Evolutionary conservation across 208 protist genomes (phyloP).

Genomic region (Trypanosoma rangeli): DNA sequence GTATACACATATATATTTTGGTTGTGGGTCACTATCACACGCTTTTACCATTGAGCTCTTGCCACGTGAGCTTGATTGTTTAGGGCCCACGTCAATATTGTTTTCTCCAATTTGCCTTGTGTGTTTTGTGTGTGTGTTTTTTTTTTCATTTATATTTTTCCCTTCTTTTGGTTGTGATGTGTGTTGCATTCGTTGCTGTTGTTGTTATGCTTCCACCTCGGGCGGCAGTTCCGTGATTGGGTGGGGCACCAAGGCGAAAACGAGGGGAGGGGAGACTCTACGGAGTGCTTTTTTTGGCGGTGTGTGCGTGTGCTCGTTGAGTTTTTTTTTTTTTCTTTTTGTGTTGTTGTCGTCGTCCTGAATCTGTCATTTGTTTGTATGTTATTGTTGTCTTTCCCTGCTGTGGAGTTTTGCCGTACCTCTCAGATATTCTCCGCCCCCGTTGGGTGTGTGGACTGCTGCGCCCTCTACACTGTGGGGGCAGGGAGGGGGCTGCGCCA

Average conservation of each 20-base stretch:
- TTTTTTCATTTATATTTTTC: conserved; percentile 16
- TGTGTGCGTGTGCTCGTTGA: too few relatives aligned
- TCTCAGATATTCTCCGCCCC: not conserved
- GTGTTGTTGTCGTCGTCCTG: conserved; percentile 5
- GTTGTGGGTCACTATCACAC: too few relatives aligned
- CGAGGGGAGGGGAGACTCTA: not conserved
- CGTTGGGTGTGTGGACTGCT: too few relatives aligned
- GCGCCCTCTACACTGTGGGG: too few relatives aligned
- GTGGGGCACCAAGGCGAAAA: not conserved
- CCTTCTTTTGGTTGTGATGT: not conserved
- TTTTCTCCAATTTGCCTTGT: not conserved
- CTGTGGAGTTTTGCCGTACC: conserved; percentile 13
- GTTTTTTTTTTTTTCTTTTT: not conserved
- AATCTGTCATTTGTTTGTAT: conserved; percentile 15
- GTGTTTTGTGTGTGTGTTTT: not conserved
- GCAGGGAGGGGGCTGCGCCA: too few relatives aligned
- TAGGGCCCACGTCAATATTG: not conserved
- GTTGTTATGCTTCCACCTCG: not conserved
- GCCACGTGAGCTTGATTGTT: too few relatives aligned
- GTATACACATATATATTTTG: not conserved
- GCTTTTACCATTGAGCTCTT: too few relatives aligned
- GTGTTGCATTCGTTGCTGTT: conserved; percentile 3
- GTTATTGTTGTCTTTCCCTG: conserved; percentile 11
- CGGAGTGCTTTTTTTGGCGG: not conserved
- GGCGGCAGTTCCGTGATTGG: too few relatives aligned